These are phyloP conservation scores for Naganishia albida DNA, from an alignment of 1,284 basidiomycete species.

Conservation along the genomic window DNA sequence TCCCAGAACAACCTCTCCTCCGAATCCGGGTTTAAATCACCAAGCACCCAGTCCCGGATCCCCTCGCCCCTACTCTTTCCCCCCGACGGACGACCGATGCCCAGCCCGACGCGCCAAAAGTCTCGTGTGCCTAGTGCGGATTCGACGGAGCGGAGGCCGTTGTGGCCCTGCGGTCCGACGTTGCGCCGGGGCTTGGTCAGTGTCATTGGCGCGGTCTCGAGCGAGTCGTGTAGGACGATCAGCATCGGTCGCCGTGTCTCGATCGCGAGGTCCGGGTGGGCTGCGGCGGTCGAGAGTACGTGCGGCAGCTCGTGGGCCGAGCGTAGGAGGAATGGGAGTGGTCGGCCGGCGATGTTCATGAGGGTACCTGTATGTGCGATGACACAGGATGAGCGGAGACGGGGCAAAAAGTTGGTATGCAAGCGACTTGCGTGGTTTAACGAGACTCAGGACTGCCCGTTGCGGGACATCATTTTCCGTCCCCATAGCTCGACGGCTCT, in stretches of 20 bases:
- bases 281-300: background rate
- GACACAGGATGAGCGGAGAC: too few relatives aligned
- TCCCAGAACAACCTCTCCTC: slow-evolving; percentile 32
- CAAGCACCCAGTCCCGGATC: slow-evolving; percentile 28
- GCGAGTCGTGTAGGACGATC: slow-evolving; percentile 33
- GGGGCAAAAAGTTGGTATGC: too few relatives aligned
- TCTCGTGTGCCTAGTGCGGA: slow-evolving; percentile 21
- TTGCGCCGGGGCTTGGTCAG: slow-evolving; percentile 19
- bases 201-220: slow-evolving; percentile 18
- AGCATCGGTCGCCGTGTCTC: slow-evolving; percentile 18
- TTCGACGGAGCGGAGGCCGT: slow-evolving; percentile 32
- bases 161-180: slow-evolving; percentile 32
- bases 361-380: slow-evolving; percentile 17
- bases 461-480: background rate
- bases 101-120: slow-evolving; percentile 33
- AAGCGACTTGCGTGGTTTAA: slow-evolving; percentile 28
- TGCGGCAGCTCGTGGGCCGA: slow-evolving; percentile 8
- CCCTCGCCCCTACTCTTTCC: slow-evolving; percentile 22
- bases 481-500: background rate
- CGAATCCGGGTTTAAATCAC: slow-evolving; percentile 5
- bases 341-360: slow-evolving; percentile 32
- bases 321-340: slow-evolving; percentile 28
- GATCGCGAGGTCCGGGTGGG: slow-evolving; percentile 4
- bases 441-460: slow-evolving; percentile 22
- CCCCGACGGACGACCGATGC: slow-evolving; percentile 30